A percentile compares a stretch with the other conserved stretches of the same genome.
Conservation (phyloP, 371 early-diverging fungal species). For the Phascolomyces articulosus region DNA sequence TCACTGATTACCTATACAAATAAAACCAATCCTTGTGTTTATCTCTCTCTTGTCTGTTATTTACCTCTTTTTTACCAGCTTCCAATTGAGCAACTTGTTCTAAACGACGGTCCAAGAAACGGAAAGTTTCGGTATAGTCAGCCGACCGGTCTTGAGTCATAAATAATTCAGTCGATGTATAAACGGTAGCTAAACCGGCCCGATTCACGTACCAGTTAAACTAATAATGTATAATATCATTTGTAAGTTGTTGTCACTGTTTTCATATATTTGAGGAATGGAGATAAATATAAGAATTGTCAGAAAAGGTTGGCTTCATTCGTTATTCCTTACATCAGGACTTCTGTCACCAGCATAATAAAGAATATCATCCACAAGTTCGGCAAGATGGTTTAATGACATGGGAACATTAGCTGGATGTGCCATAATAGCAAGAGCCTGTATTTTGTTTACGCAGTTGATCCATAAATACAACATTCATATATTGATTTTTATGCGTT, state of each 20-base stretch:
- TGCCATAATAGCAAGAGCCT: conserved; percentile 85
- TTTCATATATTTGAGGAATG: too few relatives aligned
- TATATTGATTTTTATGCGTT: background rate
- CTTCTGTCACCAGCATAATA: conserved; percentile 86
- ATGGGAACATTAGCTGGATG: conserved; percentile 72
- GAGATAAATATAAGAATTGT: too few relatives aligned
- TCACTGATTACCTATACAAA: too few relatives aligned
- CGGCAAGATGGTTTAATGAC: conserved; percentile 69
- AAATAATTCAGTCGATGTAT: conserved; percentile 85
- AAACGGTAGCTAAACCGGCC: conserved; percentile 77
- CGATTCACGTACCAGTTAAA: conserved; percentile 91
- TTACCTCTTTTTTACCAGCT: conserved; percentile 53
- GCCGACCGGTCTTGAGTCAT: conserved; percentile 88
- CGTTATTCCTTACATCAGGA: conserved; percentile 68
- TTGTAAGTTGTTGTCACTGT: conserved; percentile 13
- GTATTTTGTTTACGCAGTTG: too few relatives aligned
- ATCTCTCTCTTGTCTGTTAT: background rate
- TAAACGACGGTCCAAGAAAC: conserved; percentile 80
- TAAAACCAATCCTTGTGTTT: background rate
- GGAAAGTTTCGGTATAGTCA: conserved; percentile 69
- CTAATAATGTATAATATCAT: conserved; percentile 36
- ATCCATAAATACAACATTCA: background rate
- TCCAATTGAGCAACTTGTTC: conserved; percentile 70
- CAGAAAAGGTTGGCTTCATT: too few relatives aligned
- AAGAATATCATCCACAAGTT: conserved; percentile 87